phyloP scores from a whole-genome alignment of 345 rosid genomes.

The Euphorbia tirucalli region DNA sequence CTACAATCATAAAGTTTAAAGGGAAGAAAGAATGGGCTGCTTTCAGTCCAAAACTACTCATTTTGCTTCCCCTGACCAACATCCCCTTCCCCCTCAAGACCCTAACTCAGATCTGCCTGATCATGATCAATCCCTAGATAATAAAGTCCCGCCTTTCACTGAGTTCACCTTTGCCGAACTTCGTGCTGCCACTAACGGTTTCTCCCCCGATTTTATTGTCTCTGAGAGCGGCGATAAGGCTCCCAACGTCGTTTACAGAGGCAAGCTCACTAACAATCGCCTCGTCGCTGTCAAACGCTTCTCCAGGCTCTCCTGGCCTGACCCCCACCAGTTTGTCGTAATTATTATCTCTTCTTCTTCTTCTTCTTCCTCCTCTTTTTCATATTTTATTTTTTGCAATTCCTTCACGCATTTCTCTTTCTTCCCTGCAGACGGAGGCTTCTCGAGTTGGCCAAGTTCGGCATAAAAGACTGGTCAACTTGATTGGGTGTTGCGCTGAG shows the following conservation, averaged over 20 bases:
- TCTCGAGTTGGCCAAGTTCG: conserved; percentile 85
- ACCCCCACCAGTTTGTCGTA: conserved; percentile 89
- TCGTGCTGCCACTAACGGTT: conserved; percentile 77
- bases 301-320: conserved; percentile 95
- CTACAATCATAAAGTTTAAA: not conserved
- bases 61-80: conserved; percentile 65
- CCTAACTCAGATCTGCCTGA: conserved; percentile 54
- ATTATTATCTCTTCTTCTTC: not conserved
- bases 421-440: conserved; percentile 60
- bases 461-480: conserved; percentile 81
- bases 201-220: conserved; percentile 65
- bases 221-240: conserved; percentile 98
- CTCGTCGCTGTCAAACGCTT: conserved; percentile 82
- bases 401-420: not conserved
- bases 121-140: conserved; percentile 42
- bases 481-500: conserved; percentile 93
- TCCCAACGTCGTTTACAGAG: conserved; percentile 87
- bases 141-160: conserved; percentile 54
- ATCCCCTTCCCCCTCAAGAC: conserved; percentile 46
- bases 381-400: not conserved
- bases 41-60: conserved; percentile 81
- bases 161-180: conserved; percentile 71
- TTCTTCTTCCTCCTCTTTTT: not conserved
- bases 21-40: conserved; percentile 59
- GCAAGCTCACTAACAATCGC: conserved; percentile 65